Percentiles rank a stretch among this genome's conserved stretches.
Conservation (phyloP, 2,329 filamentous ascomycete genomes). For the Colletotrichum gigasporum region DNA sequence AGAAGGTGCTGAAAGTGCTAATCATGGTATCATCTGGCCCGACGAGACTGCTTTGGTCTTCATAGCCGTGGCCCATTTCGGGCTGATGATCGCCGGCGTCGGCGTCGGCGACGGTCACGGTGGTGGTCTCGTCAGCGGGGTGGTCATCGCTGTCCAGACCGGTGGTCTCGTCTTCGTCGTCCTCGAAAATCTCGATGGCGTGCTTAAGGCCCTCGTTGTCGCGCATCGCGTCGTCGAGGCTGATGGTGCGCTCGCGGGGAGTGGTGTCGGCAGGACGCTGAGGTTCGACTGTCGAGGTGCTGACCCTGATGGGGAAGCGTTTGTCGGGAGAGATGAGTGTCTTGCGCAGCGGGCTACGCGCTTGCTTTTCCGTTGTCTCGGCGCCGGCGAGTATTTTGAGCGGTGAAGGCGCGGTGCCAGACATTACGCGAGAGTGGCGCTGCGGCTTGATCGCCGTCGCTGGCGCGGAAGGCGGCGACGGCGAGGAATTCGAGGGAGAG, state of each 20-base stretch:
- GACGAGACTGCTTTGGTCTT: conserved; percentile 48
- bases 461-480: conserved; percentile 25
- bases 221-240: conserved; percentile 62
- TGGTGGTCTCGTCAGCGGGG: conserved; percentile 29
- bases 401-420: conserved; percentile 65
- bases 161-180: conserved; percentile 48
- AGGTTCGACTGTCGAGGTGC: conserved; percentile 39
- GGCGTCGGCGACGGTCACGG: conserved; percentile 33
- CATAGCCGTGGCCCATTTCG: conserved; percentile 40
- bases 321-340: conserved; percentile 47
- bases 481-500: conserved; percentile 44
- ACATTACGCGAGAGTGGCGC: conserved; percentile 65
- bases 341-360: conserved; percentile 52
- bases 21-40: conserved; percentile 76
- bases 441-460: conserved; percentile 33
- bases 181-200: conserved; percentile 71
- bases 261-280: conserved; percentile 27
- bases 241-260: conserved; percentile 49
- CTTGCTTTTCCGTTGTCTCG: conserved; percentile 40
- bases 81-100: conserved; percentile 11
- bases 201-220: conserved; percentile 66
- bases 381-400: conserved; percentile 61
- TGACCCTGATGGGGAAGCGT: conserved; percentile 70
- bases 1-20: conserved; percentile 90
- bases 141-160: conserved; percentile 37